These are phyloP conservation scores for Amorphotheca resinae DNA, from an alignment of 495 filamentous ascomycete genomes.

Conservation along the genomic window DNA sequence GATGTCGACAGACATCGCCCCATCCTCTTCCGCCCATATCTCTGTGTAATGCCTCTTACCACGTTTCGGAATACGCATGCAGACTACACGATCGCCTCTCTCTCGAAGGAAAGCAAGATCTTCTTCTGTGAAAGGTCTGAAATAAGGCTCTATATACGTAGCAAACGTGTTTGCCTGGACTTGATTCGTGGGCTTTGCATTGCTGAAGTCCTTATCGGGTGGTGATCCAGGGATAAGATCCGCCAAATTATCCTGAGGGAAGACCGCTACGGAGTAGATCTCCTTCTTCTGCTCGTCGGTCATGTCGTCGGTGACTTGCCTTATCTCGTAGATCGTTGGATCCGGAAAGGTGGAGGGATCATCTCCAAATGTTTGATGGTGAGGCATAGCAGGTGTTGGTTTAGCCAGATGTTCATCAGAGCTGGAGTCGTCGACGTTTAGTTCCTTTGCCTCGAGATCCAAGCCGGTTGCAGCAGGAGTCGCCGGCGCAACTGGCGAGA, in stretches of 20 bases:
- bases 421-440: constrained; percentile 44
- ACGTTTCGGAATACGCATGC: constrained; percentile 77
- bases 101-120: constrained; percentile 90
- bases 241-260: constrained; percentile 65
- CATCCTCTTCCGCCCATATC: constrained; percentile 88
- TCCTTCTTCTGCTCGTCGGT: constrained; percentile 68
- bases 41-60: constrained; percentile 79
- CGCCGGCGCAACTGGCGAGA: constrained; percentile 34
- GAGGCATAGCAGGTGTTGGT: constrained; percentile 59
- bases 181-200: constrained; percentile 84
- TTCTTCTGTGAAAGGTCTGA: constrained; percentile 83
- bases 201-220: constrained; percentile 90
- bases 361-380: constrained; percentile 71
- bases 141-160: constrained; percentile 79
- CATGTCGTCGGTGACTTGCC: constrained; percentile 57
- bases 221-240: constrained; percentile 79
- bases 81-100: constrained; percentile 66
- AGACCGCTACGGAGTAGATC: constrained; percentile 76
- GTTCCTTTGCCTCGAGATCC: constrained; percentile 40
- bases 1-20: constrained; percentile 54
- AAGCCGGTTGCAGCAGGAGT: constrained; percentile 28
- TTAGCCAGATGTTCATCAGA: constrained; percentile 61
- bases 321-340: constrained; percentile 89
- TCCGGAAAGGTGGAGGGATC: constrained; percentile 88
- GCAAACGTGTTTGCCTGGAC: constrained; percentile 84